phyloP scores from a whole-genome alignment of 2,329 filamentous ascomycete genomes.

The Paraconiothyrium sp. region DNA sequence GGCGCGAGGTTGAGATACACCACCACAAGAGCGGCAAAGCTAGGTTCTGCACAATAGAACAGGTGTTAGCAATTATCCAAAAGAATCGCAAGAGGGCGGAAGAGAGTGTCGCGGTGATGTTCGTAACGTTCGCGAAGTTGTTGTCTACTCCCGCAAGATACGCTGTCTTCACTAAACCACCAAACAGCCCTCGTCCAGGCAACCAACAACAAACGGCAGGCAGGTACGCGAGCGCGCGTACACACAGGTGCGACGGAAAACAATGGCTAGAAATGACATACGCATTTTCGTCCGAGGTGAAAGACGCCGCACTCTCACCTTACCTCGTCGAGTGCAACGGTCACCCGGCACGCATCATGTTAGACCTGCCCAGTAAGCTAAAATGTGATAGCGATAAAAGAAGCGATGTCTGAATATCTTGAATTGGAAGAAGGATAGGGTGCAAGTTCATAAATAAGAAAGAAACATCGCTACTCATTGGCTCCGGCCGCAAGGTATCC shows the following conservation, averaged over 20 bases:
- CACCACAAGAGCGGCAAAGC: neutral
- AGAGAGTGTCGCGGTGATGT: neutral
- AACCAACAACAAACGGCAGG: conserved; percentile 8
- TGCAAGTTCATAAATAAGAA: conserved; percentile 38
- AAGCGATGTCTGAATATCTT: conserved; percentile 15
- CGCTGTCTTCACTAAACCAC: conserved; percentile 7
- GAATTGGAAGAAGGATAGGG: conserved; percentile 27
- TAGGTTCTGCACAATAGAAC: neutral
- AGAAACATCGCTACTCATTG: conserved; percentile 52
- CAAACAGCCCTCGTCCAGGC: conserved; percentile 4
- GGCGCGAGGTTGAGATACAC: neutral
- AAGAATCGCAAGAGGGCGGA: neutral
- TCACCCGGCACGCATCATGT: neutral
- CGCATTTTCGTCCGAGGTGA: neutral
- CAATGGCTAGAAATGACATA: neutral
- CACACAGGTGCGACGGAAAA: neutral
- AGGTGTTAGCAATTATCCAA: neutral
- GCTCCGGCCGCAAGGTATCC: conserved; percentile 53
- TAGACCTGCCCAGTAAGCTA: neutral
- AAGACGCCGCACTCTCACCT: neutral
- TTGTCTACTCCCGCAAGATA: neutral
- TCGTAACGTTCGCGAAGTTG: neutral
- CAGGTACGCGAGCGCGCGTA: neutral
- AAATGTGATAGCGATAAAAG: conserved; percentile 1
- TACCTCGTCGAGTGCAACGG: too few relatives aligned